These are phyloP conservation scores for Aspergillus aculeatus DNA, from an alignment of 2,329 filamentous ascomycete species.

Conservation along the genomic window DNA sequence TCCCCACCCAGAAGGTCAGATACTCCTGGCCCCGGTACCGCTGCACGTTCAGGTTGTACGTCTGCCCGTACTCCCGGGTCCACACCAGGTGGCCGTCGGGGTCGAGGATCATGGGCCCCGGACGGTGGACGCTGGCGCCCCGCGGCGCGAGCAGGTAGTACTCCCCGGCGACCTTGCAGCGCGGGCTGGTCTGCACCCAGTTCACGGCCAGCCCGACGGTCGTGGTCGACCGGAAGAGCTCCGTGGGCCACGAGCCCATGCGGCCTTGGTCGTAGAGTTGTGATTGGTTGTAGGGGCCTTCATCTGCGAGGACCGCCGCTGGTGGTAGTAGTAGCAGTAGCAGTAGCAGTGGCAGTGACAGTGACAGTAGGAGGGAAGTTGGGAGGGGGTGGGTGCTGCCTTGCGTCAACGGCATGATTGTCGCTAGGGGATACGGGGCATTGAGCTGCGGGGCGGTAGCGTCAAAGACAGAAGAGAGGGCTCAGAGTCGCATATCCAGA, in stretches of 20 bases:
- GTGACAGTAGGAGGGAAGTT: background rate
- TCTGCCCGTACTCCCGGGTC: constrained; percentile 41
- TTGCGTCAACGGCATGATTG: too few species aligned
- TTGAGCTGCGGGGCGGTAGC: too few species aligned
- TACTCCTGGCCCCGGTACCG: constrained; percentile 45
- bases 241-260: constrained; percentile 26
- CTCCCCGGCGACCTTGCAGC: constrained; percentile 37
- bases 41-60: constrained; percentile 50
- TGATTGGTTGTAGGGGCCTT: constrained; percentile 17
- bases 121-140: constrained; percentile 31
- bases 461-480: too few species aligned
- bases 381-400: background rate
- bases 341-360: too few species aligned
- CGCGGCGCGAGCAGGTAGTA: constrained; percentile 45
- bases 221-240: constrained; percentile 25
- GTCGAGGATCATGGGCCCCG: constrained; percentile 48
- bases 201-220: constrained; percentile 28
- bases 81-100: constrained; percentile 47
- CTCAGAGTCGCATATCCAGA: too few species aligned
- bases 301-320: constrained; percentile 10
- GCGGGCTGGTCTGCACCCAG: constrained; percentile 21
- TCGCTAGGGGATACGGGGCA: too few species aligned
- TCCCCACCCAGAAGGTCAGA: constrained; percentile 53
- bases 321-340: too few species aligned
- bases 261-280: constrained; percentile 20